A percentile compares a stretch with the other conserved stretches of the same genome.
Conservation (phyloP, 192 early-diverging fungal genomes). For the Dispira parvispora region DNA sequence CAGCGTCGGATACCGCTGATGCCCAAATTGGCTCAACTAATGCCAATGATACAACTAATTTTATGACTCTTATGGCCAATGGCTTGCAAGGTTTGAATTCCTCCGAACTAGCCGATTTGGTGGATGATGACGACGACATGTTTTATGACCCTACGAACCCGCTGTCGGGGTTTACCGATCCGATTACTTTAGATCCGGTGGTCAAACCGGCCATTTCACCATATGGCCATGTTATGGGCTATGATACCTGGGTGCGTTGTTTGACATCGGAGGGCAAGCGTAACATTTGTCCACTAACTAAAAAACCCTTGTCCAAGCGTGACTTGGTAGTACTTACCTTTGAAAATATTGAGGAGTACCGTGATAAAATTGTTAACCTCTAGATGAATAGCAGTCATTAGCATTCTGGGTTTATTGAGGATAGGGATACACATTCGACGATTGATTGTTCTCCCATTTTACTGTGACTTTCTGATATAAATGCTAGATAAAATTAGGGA, state of each 20-base stretch:
- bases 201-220: conserved; percentile 87
- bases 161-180: conserved; percentile 80
- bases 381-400: too few species aligned
- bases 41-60: background rate
- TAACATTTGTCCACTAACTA: conserved; percentile 88
- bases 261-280: conserved; percentile 57
- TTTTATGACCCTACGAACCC: conserved; percentile 50
- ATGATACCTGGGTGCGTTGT: conserved; percentile 77
- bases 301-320: conserved; percentile 81
- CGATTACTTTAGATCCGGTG: conserved; percentile 83
- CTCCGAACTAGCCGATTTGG: background rate
- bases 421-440: too few species aligned
- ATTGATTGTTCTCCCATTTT: too few species aligned
- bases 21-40: background rate
- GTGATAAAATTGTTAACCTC: conserved; percentile 47
- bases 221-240: conserved; percentile 83
- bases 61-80: conserved; percentile 1
- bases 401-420: too few species aligned
- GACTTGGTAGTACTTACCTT: conserved; percentile 64
- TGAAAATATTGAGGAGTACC: conserved; percentile 70
- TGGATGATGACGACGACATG: conserved; percentile 25
- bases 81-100: background rate
- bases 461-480: too few species aligned
- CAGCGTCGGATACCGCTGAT: background rate
- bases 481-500: too few species aligned